These are phyloP conservation scores for Gillenia trifoliata DNA, from an alignment of 306 rosid genomes.

Conservation along the genomic window DNA sequence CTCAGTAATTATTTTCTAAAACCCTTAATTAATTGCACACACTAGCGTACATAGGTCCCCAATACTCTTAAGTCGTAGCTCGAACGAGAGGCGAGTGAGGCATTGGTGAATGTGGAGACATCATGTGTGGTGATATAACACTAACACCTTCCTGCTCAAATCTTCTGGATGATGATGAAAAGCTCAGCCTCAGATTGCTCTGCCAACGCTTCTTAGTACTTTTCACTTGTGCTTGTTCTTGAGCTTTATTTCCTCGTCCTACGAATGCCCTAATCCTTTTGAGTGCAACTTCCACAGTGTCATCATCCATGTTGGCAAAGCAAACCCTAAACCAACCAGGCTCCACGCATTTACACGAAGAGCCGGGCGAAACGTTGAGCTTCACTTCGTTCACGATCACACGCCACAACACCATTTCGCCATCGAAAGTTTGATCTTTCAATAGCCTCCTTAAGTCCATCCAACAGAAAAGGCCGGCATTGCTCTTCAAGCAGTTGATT, in stretches of 20 bases:
- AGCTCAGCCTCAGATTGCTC: constrained; percentile 50
- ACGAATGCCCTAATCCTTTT: constrained; percentile 54
- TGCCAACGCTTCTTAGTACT: constrained; percentile 29
- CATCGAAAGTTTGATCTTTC: constrained; percentile 47
- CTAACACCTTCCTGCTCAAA: constrained; percentile 39
- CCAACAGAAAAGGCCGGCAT: constrained; percentile 80
- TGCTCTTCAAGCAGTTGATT: constrained; percentile 58
- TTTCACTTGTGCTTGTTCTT: neutral
- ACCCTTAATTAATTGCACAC: neutral
- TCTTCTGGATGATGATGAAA: constrained; percentile 29
- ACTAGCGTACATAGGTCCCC: neutral
- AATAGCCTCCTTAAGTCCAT: constrained; percentile 66
- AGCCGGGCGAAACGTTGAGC: constrained; percentile 91
- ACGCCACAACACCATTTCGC: constrained; percentile 65
- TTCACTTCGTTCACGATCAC: constrained; percentile 63
- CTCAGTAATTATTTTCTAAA: neutral
- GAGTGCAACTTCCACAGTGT: constrained; percentile 57
- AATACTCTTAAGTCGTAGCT: constrained; percentile 22
- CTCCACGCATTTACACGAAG: constrained; percentile 67
- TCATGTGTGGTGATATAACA: constrained; percentile 46
- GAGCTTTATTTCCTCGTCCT: constrained; percentile 20
- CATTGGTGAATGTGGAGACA: constrained; percentile 72
- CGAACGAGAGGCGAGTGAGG: constrained; percentile 76
- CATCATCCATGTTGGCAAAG: constrained; percentile 81
- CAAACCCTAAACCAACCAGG: constrained; percentile 98